A percentile compares a stretch with the other conserved stretches of the same genome.
Evolutionary conservation across 768 basidiomycete species (phyloP).

Genomic region (Mycena filopes): DNA sequence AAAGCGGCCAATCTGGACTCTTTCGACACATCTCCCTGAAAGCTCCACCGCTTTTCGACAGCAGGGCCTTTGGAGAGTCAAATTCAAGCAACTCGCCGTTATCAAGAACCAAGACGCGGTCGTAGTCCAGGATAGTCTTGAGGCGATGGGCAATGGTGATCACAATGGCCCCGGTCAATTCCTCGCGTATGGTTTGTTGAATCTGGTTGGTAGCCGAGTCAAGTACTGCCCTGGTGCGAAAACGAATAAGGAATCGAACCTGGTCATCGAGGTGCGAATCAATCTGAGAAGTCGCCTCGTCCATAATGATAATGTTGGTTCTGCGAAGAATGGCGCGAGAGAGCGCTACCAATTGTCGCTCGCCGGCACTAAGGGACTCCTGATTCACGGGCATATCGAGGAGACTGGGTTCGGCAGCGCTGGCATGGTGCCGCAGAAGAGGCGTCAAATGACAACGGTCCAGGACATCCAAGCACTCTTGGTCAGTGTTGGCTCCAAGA

Average conservation of each 20-base stretch:
- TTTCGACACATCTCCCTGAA: slow-evolving; percentile 78
- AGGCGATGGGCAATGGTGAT: slow-evolving; percentile 88
- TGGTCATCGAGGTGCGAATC: slow-evolving; percentile 77
- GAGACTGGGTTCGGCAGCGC: slow-evolving; percentile 44
- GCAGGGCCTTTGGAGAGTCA: slow-evolving; percentile 69
- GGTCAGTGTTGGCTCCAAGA: slow-evolving; percentile 63
- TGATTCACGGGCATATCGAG: slow-evolving; percentile 74
- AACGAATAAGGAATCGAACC: slow-evolving; percentile 49
- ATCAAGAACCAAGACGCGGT: slow-evolving; percentile 78
- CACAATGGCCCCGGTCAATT: slow-evolving; percentile 76
- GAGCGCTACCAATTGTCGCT: slow-evolving; percentile 78
- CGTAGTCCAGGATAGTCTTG: slow-evolving; percentile 81
- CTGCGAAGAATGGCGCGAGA: slow-evolving; percentile 74
- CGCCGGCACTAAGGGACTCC: slow-evolving; percentile 78
- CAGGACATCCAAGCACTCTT: slow-evolving; percentile 73
- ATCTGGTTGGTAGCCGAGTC: slow-evolving; percentile 56
- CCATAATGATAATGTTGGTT: slow-evolving; percentile 77
- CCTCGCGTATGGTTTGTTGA: slow-evolving; percentile 78
- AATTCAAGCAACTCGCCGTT: slow-evolving; percentile 81
- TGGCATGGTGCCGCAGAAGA: slow-evolving; percentile 51
- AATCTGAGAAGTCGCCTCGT: slow-evolving; percentile 84
- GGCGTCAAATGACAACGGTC: slow-evolving; percentile 70
- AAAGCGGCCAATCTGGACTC: slow-evolving; percentile 64
- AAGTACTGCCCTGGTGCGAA: not conserved
- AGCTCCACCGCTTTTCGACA: slow-evolving; percentile 62